phyloP scores from a whole-genome alignment of 352 stramenopile genomes.

The Aphanomyces astaci region DNA sequence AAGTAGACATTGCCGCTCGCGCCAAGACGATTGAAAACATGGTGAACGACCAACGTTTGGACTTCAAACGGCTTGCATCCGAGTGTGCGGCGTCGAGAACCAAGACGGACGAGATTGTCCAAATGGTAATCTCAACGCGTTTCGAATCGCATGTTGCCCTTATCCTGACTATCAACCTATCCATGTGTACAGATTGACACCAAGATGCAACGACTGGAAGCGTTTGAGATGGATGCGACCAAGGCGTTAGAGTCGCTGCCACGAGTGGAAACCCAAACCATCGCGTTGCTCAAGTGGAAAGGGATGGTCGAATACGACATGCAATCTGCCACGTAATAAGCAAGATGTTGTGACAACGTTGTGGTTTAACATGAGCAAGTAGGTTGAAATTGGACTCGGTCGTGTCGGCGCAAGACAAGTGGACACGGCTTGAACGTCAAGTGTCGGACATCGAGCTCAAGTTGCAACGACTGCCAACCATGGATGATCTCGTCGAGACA shows the following conservation, averaged over 20 bases:
- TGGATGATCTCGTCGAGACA: not conserved
- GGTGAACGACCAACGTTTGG: slow-evolving; percentile 46
- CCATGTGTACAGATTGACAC: slow-evolving; percentile 4
- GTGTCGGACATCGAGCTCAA: slow-evolving; percentile 38
- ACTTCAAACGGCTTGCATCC: slow-evolving; percentile 42
- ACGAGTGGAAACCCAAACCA: slow-evolving; percentile 66
- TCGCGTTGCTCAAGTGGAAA: slow-evolving; percentile 51
- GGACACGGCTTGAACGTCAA: slow-evolving; percentile 49
- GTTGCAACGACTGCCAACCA: slow-evolving; percentile 28
- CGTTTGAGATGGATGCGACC: not conserved
- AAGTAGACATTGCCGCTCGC: slow-evolving; percentile 50
- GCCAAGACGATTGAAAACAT: slow-evolving; percentile 57
- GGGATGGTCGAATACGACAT: slow-evolving; percentile 55
- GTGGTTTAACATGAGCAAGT: not conserved
- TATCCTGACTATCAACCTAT: too few species aligned
- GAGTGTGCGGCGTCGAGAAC: slow-evolving; percentile 36
- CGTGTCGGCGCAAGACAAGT: slow-evolving; percentile 43
- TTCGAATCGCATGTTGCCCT: too few species aligned
- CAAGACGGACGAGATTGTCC: slow-evolving; percentile 39
- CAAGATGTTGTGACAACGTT: not conserved
- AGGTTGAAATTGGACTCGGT: slow-evolving; percentile 48
- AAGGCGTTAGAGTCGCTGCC: slow-evolving; percentile 28
- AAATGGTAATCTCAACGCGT: too few species aligned
- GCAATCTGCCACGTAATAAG: slow-evolving; percentile 34
- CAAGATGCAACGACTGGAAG: not conserved